Evolutionary conservation across 1,139 yeast genomes (phyloP), one percentile per base, ranked within the genome.

Genomic region (Candida sanyaensis): DNA sequence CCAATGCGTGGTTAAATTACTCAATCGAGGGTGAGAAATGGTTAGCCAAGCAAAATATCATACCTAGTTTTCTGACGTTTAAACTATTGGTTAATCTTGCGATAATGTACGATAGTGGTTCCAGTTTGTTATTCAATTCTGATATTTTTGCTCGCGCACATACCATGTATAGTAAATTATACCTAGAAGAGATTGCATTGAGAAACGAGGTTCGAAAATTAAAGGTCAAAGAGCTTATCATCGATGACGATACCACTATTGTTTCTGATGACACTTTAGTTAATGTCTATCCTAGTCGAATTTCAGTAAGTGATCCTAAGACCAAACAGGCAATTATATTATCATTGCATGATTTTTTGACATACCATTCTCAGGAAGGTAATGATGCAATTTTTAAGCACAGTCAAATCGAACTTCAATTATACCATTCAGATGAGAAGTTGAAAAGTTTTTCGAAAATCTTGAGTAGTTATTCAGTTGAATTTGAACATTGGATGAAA

Each of bases 1-100:
- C 86, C 0, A 58, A 62, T n/a, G 62, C 69, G n/a, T 86, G 91
- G 91, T 57, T 85, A 9, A 61, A 70, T 3, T 64, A 72, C 51
- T 78, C 83, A 0, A 23, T 69, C 0, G 78, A 74, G 30, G 81
- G 81, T 0, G 81, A 78, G 43, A 59, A 63, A 34, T 84, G 88
- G 88, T 56, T 83, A n/a, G 51, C 64, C 1, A 63, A 69, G n/a
- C 84, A 81, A 50, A 62, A 69, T 0, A 56, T 81, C 1, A 43
- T 80, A 2, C 87, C 89, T 0, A 69, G 64, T 46, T 77, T 80
- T 41, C 81, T 84, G 54, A 64, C 70, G 2, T 74, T 77, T 56
- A 75, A 74, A 48, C 60, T 84, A 30, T 55, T 84, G 17, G 55
- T 73, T 11, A 78, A 77, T 50, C 63, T 83, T 34, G 73, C 80